Conservation (phyloP, 371 early-diverging fungal genomes). For the Apophysomyces ossiformis region DNA sequence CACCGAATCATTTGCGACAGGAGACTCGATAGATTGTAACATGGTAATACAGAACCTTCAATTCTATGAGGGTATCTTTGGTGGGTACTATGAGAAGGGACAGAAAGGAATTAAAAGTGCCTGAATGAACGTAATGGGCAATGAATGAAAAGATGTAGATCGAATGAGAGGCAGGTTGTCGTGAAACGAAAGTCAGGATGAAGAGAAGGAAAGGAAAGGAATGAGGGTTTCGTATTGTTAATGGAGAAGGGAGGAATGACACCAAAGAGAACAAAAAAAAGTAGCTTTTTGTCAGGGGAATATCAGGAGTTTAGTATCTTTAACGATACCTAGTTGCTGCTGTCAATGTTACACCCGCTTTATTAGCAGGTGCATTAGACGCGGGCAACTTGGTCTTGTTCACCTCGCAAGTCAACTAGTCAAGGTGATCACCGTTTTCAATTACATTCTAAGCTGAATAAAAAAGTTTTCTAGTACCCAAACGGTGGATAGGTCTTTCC, state of each 20-base stretch:
- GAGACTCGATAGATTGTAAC: conserved; percentile 6
- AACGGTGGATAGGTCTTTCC: no score
- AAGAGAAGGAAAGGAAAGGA: conserved; percentile 1
- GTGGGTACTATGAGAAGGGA: not conserved
- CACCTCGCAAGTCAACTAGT: no score
- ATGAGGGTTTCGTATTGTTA: conserved; percentile 1
- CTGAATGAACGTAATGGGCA: conserved; percentile 10
- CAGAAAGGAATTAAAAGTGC: not conserved
- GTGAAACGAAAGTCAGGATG: conserved; percentile 4
- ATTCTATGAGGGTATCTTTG: conserved; percentile 7
- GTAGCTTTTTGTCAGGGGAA: conserved; percentile 7
- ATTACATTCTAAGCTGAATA: not conserved
- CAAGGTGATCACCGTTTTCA: not conserved
- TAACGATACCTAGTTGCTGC: conserved; percentile 4
- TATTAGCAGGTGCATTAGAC: conserved; percentile 9
- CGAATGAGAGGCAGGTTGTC: conserved; percentile 6
- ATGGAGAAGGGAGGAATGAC: not conserved
- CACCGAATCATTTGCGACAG: conserved; percentile 7
- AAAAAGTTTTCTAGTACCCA: not conserved
- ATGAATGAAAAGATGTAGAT: conserved; percentile 1
- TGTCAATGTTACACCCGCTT: conserved; percentile 11
- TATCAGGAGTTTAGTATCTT: conserved; percentile 10
- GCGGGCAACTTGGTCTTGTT: not conserved
- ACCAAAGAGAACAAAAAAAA: conserved; percentile 1
- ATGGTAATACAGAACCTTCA: conserved; percentile 5